These are phyloP conservation scores for Herpetospermum pedunculosum DNA, from an alignment of 306 rosid species.

Conservation along the genomic window DNA sequence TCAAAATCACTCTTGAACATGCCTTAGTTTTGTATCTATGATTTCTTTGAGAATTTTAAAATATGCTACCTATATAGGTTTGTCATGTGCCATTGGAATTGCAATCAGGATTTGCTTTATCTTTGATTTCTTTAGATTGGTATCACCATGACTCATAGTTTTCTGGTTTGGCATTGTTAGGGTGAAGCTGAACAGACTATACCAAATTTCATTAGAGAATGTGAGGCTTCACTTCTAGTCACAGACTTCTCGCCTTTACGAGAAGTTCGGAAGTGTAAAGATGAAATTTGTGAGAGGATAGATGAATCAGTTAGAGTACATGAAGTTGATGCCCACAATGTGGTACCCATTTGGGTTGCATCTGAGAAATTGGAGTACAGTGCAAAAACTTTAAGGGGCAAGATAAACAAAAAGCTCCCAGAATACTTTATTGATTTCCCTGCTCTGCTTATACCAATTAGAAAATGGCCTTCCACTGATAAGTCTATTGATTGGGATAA, in stretches of 20 bases:
- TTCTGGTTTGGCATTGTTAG: slow-evolving; percentile 21
- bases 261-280: slow-evolving; percentile 55
- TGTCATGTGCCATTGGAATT: too few species aligned
- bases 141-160: background rate
- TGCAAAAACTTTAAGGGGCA: slow-evolving; percentile 72
- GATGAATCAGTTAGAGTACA: slow-evolving; percentile 43
- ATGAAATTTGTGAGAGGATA: slow-evolving; percentile 58
- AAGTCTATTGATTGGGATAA: slow-evolving; percentile 47
- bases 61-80: too few species aligned
- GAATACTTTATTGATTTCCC: slow-evolving; percentile 79
- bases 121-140: background rate
- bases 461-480: slow-evolving; percentile 35
- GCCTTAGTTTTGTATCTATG: background rate
- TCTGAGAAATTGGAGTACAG: slow-evolving; percentile 87
- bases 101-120: too few species aligned
- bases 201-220: slow-evolving; percentile 56
- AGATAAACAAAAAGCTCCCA: slow-evolving; percentile 65
- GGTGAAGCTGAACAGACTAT: slow-evolving; percentile 81
- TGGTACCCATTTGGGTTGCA: slow-evolving; percentile 79
- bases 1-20: too few species aligned
- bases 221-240: slow-evolving; percentile 73
- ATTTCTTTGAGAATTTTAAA: background rate
- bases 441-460: slow-evolving; percentile 29
- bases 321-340: slow-evolving; percentile 89
- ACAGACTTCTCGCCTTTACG: slow-evolving; percentile 80